Base-by-base conservation (phyloP, 805 yeast species). In the Ogataea henricii region DNA sequence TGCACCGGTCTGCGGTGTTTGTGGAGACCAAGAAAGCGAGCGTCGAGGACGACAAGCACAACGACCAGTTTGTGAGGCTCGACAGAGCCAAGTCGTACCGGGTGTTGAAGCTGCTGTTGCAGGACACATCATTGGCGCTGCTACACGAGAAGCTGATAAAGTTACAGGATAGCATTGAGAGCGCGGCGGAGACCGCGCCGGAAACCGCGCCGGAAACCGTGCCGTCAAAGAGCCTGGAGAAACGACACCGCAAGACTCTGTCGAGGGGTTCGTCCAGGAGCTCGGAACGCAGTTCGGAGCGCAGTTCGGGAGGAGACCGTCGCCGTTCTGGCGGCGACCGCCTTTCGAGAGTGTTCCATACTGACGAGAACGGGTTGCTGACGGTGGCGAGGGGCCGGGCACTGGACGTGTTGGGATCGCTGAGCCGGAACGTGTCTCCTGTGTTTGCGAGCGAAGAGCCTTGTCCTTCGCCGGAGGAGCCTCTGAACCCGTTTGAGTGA, bases 1-100 rank as follows among this genome's bases (percentile, higher is more conserved):
- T 53, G 10, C 40, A 48, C 33, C 43, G 57, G 29, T 48, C 50
- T 9, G 41, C 46, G 21, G 34, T 46, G 6, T 48, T 51, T 17
- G 42, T 41, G 17, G 32, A 22, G 16, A 35, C 32, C 20, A 36
- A 41, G 16, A 36, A 36, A n/a, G 8, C 14, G 3, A 37, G 27
- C 27, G 29, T 14, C 23, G 49, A 41, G 23, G 35, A 26, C 6
- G 30, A 29, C 3, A 3, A 21, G 8, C 29, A 40, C 12, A 52
- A 47, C 32, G 56, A 53, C 30, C 45, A 46, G 34, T 37, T 48
- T 30, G 42, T 48, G 20, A 40, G 26, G n/a, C 25, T 53, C 9
- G 49, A 53, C 25, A 50, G 40, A 26, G 38, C 43, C 21, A 40
- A 41, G 32, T 23, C 52, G 7, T 48, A 40, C 42, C 20, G 37